A percentile compares a stretch with the other conserved stretches of the same genome.
Evolutionary conservation across 441 rosid species (phyloP).

Genomic region (Bruguiera hainesii): DNA sequence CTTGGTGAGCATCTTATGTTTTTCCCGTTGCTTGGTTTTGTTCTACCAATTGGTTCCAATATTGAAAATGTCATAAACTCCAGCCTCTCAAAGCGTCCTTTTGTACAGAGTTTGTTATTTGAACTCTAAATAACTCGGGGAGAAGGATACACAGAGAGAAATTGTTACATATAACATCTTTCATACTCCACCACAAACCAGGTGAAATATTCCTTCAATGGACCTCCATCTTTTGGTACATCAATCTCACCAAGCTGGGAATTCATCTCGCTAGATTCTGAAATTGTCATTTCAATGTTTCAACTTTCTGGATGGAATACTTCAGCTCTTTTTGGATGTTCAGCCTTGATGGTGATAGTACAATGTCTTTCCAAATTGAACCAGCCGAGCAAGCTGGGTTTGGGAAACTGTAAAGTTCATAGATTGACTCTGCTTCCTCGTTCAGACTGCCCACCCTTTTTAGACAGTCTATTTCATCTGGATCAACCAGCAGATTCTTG

Average conservation of each 20-base stretch:
- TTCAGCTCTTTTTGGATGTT: conserved; percentile 89
- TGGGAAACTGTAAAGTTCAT: conserved; percentile 67
- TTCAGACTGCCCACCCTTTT: conserved; percentile 67
- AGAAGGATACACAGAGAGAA: no score
- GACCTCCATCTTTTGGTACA: conserved; percentile 10
- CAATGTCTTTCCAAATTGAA: conserved; percentile 81
- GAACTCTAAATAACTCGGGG: no score
- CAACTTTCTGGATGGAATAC: conserved; percentile 76
- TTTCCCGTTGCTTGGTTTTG: no score
- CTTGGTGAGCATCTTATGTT: background rate
- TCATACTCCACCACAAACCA: conserved; percentile 4
- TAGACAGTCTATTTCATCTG: conserved; percentile 77
- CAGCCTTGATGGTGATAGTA: conserved; percentile 69
- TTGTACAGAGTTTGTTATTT: no score
- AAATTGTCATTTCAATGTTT: conserved; percentile 39
- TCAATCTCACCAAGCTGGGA: conserved; percentile 18
- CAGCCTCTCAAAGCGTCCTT: background rate
- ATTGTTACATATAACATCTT: background rate
- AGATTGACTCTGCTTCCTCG: conserved; percentile 77
- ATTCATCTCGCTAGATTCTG: conserved; percentile 4
- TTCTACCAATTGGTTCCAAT: no score
- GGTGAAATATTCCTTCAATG: conserved; percentile 17
- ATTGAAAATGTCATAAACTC: no score
- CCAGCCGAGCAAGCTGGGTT: conserved; percentile 69
- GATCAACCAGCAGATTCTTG: conserved; percentile 86